These are phyloP conservation scores for Paramecium octaurelia DNA, from an alignment of 73 alveolate species.

Conservation along the genomic window DNA sequence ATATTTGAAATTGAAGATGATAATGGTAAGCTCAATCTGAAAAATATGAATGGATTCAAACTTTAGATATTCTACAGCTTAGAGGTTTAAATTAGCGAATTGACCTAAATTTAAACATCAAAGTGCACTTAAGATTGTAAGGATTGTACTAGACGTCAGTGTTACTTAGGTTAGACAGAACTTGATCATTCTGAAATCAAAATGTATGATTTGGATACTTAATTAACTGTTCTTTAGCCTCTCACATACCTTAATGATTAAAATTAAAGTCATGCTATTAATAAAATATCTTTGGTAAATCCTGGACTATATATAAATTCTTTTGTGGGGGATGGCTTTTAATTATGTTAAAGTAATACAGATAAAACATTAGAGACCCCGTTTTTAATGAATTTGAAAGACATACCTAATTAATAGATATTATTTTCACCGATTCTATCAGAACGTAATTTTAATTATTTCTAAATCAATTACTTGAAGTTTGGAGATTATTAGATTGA, in stretches of 20 bases:
- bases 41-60: not conserved
- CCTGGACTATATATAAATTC: not conserved
- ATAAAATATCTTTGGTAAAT: not conserved
- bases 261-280: not conserved
- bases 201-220: not conserved
- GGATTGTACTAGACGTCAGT: not conserved
- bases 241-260: not conserved
- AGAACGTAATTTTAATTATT: not conserved
- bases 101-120: not conserved
- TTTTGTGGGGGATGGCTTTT: not conserved
- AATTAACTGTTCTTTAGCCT: not conserved
- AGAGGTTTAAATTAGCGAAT: not conserved
- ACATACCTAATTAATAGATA: not conserved
- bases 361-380: not conserved
- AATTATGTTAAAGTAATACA: not conserved
- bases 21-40: not conserved
- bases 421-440: not conserved
- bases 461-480: not conserved
- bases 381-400: not conserved
- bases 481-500: not conserved
- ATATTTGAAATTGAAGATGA: not conserved
- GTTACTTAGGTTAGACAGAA: not conserved
- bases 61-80: not conserved
- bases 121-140: not conserved
- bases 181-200: not conserved